phyloP scores from a whole-genome alignment of 306 rosid species.

The Phaseolus lunatus region DNA sequence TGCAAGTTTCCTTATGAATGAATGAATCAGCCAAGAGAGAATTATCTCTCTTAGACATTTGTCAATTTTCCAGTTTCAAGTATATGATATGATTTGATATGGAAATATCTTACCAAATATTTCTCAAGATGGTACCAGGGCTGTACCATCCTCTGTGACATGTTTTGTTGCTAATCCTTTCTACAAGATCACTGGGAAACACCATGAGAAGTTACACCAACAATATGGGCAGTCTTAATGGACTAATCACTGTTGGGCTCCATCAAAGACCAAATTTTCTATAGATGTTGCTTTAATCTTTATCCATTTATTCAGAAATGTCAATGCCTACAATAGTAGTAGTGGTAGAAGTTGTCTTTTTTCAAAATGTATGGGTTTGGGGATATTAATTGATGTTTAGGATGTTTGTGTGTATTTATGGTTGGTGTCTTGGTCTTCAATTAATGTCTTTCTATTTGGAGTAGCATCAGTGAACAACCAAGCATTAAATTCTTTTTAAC shows the following conservation, averaged over 20 bases:
- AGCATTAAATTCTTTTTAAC: conserved; percentile 34
- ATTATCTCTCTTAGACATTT: too few relatives aligned
- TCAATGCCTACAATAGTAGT: background rate
- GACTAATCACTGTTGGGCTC: conserved; percentile 16
- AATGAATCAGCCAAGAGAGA: too few relatives aligned
- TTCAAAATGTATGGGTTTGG: conserved; percentile 12
- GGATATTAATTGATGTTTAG: conserved; percentile 9
- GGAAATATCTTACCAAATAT: too few relatives aligned
- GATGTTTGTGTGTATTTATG: background rate
- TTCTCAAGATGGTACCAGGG: too few relatives aligned
- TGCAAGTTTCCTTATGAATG: too few relatives aligned
- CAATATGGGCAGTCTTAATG: background rate
- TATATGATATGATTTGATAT: too few relatives aligned
- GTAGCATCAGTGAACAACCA: background rate
- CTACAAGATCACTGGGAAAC: background rate
- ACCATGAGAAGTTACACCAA: conserved; percentile 32
- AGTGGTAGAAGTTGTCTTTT: conserved; percentile 9
- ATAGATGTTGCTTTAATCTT: background rate
- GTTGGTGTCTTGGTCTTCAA: conserved; percentile 33
- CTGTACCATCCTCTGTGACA: too few relatives aligned
- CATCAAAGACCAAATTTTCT: conserved; percentile 17
- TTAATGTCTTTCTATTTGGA: background rate
- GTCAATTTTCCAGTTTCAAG: too few relatives aligned
- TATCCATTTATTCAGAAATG: background rate
- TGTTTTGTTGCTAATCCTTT: too few relatives aligned